Base-by-base conservation (phyloP, 768 basidiomycete species). In the Hydnomerulius pinastri region DNA sequence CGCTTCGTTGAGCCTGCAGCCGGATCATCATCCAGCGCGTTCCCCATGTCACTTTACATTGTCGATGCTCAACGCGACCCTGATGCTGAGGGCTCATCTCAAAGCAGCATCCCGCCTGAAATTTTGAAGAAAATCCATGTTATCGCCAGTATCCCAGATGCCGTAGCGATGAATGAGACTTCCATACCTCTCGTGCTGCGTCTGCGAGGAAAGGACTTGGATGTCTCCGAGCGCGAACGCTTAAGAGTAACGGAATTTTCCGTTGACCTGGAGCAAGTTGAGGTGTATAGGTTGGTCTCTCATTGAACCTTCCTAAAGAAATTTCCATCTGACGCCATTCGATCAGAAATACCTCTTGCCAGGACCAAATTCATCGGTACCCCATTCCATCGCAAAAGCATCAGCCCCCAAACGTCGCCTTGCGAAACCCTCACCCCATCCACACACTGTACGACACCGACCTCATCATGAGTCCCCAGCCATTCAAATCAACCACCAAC, bases 371-470 rank as follows among this genome's bases (percentile, higher is more conserved):
- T 3, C 42, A 72, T 4, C 70, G 68, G 24, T 83, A 73, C 66
- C 85, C 86, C 4, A 53, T 91, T 8, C 87, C 87, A 17, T 70
- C 79, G 8, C 53, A 64, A 37, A 63, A 71, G 10, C 59, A 73
- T 40, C 90, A 93, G 55, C 90, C 90, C 20, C 90, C 90, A 6
- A 69, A 74, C 38, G 53, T 73, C 28, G 80, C 84, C 2, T 73
- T 93, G 20, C 77, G 73, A 12, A 64, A 75, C 32, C 71, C 81
- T 1, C 83, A 89, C 53, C 72, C 80, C 5, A 54, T 78, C 12
- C 65, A 65, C n/a, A 52, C 67, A 1, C 64, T 89, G 24, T 77
- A 77, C 50, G 70, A 76, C 25, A 66, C 76, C 55, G 77, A 75
- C 24, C 63, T 82, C 33, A 68, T 70, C 44, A 52, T 63, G 17